Percentiles rank a stretch among this genome's conserved stretches.
These are phyloP conservation scores for Nakazawaea wyomingensis DNA, from an alignment of 805 yeast species.

Conservation along the genomic window DNA sequence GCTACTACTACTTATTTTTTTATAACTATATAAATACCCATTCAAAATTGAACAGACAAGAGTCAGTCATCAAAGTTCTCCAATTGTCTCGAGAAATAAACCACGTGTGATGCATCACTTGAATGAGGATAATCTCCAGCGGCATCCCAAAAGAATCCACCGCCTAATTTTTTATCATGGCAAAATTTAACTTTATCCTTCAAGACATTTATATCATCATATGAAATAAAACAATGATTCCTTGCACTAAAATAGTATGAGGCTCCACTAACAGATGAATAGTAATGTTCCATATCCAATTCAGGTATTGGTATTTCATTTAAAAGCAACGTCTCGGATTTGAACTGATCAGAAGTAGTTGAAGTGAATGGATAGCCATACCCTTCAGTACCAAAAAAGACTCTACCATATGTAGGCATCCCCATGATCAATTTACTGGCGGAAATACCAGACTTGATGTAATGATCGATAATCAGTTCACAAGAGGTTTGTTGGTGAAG, in stretches of 20 bases:
- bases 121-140: slow-evolving; percentile 47
- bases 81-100: slow-evolving; percentile 4
- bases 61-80: too few relatives aligned
- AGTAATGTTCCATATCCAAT: slow-evolving; percentile 39
- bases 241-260: slow-evolving; percentile 39
- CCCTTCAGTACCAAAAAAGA: slow-evolving; percentile 27
- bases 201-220: slow-evolving; percentile 51
- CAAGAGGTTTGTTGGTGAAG: slow-evolving; percentile 37
- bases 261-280: slow-evolving; percentile 38
- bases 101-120: slow-evolving; percentile 10
- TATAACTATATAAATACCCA: too few relatives aligned
- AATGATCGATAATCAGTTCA: slow-evolving; percentile 38
- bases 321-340: neutral
- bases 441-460: slow-evolving; percentile 36
- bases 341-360: too few relatives aligned
- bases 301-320: slow-evolving; percentile 36
- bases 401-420: slow-evolving; percentile 70
- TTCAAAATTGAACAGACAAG: too few relatives aligned
- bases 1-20: too few relatives aligned
- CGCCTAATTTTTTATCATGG: slow-evolving; percentile 42
- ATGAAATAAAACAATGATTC: slow-evolving; percentile 38
- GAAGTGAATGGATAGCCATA: too few relatives aligned
- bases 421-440: slow-evolving; percentile 58
- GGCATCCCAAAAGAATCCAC: slow-evolving; percentile 89
- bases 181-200: slow-evolving; percentile 49